phyloP scores from a whole-genome alignment of 225 moss, liverwort and hornwort genomes.

The Polytrichum formosum region DNA sequence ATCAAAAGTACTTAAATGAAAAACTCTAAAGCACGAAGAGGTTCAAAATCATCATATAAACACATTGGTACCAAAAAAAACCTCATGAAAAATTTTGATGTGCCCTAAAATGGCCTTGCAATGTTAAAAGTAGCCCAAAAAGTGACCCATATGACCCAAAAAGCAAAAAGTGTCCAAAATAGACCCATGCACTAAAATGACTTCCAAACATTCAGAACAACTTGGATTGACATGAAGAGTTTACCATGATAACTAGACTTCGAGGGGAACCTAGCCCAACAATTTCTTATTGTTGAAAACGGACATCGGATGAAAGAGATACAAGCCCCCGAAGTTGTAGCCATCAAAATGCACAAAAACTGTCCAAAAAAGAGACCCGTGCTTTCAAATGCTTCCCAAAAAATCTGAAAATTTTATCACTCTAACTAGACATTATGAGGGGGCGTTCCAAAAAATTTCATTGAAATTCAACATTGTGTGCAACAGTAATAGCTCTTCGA shows the following conservation, averaged over 20 bases:
- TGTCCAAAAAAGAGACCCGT: too few species aligned
- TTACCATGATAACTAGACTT: neutral
- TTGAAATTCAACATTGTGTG: too few species aligned
- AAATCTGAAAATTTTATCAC: too few species aligned
- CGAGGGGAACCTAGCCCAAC: neutral
- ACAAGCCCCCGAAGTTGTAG: neutral
- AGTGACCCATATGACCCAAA: neutral
- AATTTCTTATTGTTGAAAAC: neutral
- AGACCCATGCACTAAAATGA: neutral
- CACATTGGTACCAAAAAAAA: neutral
- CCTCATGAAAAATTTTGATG: neutral
- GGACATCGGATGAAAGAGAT: neutral
- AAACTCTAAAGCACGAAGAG: neutral
- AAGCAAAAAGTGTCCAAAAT: neutral
- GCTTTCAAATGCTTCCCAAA: too few species aligned
- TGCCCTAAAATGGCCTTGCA: neutral
- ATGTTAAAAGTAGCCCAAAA: neutral
- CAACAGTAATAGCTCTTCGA: too few species aligned
- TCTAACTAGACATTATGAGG: too few species aligned
- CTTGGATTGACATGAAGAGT: neutral
- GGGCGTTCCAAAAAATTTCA: too few species aligned
- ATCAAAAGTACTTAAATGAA: neutral
- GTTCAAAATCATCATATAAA: neutral
- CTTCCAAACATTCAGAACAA: neutral
- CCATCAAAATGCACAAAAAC: neutral